Evolutionary conservation across 2,329 filamentous ascomycete genomes (phyloP).

Genomic region (Colletotrichum paranaense): DNA sequence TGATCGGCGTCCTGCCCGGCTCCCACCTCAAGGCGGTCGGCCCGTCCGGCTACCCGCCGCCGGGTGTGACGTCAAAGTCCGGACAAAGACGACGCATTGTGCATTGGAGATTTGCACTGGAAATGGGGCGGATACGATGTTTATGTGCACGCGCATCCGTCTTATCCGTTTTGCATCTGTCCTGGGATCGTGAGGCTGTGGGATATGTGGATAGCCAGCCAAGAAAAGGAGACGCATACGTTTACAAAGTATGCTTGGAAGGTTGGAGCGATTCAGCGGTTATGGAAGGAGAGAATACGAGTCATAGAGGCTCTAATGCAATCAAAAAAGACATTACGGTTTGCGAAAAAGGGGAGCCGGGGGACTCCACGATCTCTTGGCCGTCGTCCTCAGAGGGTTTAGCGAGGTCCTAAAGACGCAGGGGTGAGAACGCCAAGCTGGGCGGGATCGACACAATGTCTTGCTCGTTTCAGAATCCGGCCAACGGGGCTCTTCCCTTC

Average conservation of each 20-base stretch:
- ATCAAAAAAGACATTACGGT: slow-evolving; percentile 27
- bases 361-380: slow-evolving; percentile 15
- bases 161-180: not conserved
- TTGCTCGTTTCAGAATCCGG: slow-evolving; percentile 29
- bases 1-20: not conserved
- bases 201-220: not conserved
- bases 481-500: not conserved
- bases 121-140: not conserved
- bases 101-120: not conserved
- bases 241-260: not conserved
- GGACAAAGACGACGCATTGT: not conserved
- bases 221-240: not conserved
- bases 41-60: not conserved
- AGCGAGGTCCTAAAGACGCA: not conserved
- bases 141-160: not conserved
- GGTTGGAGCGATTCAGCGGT: not conserved
- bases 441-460: slow-evolving; percentile 17
- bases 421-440: not conserved
- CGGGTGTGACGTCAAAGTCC: not conserved
- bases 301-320: slow-evolving; percentile 14
- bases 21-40: not conserved
- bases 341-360: not conserved
- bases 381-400: not conserved
- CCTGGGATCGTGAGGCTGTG: not conserved
- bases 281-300: not conserved